A percentile compares a stretch with the other conserved stretches of the same genome.
phyloP scores from a whole-genome alignment of 2,329 filamentous ascomycete genomes.

The Colletotrichum sp. region DNA sequence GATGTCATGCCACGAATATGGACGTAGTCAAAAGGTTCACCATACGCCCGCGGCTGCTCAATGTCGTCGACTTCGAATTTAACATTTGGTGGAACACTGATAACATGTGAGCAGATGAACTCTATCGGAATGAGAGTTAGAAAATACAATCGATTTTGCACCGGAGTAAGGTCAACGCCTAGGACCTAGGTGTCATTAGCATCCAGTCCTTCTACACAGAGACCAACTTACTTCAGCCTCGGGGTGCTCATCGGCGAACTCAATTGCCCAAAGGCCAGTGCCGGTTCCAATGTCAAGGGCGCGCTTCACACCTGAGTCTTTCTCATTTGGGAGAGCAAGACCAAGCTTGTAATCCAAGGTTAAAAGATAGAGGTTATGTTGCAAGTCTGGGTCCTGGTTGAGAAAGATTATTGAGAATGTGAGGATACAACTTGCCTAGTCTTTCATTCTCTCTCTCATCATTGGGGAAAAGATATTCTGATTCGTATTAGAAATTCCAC shows the following conservation, averaged over 20 bases:
- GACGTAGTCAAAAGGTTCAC: conserved; percentile 34
- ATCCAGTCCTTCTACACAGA: not conserved
- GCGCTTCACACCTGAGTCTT: conserved; percentile 17
- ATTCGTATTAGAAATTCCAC: not conserved
- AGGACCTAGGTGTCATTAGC: conserved; percentile 15
- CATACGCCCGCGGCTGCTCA: conserved; percentile 27
- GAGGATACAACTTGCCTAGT: conserved; percentile 2
- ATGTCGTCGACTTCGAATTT: conserved; percentile 20
- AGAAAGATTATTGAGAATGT: not conserved
- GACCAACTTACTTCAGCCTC: conserved; percentile 21
- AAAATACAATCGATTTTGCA: conserved; percentile 33
- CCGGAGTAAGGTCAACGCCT: conserved; percentile 36
- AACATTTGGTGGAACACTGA: conserved; percentile 31
- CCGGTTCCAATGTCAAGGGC: conserved; percentile 19
- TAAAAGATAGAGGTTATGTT: conserved; percentile 38
- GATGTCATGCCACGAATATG: conserved; percentile 35
- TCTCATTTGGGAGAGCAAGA: conserved; percentile 25
- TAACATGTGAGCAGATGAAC: not conserved
- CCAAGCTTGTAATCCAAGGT: conserved; percentile 34
- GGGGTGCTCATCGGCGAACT: conserved; percentile 28
- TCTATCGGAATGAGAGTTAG: not conserved
- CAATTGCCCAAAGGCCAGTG: conserved; percentile 13
- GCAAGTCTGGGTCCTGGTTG: conserved; percentile 29
- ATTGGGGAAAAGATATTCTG: conserved; percentile 29
- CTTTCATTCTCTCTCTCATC: conserved; percentile 32